Percentiles rank a stretch among this genome's conserved stretches.
These are phyloP conservation scores for Aspergillus fumigatus DNA, from an alignment of 2,329 filamentous ascomycete genomes.

Conservation along the genomic window DNA sequence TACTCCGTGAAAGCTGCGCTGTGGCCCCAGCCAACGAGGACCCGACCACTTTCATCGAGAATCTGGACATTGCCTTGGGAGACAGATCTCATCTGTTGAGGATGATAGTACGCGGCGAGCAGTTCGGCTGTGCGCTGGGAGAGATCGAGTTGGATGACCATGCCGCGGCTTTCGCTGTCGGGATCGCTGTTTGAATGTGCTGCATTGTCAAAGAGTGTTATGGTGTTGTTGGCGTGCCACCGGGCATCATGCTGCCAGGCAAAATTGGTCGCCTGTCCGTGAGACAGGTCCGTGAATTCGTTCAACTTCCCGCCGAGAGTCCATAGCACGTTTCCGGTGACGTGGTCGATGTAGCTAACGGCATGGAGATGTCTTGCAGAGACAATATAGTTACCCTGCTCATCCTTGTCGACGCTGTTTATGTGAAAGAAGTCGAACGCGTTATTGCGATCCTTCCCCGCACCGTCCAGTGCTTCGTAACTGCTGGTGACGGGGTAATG, in stretches of 20 bases:
- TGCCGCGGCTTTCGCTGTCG: slow-evolving; percentile 38
- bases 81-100: slow-evolving; percentile 31
- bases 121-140: slow-evolving; percentile 38
- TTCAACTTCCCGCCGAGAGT: slow-evolving; percentile 49
- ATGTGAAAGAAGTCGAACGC: slow-evolving; percentile 56
- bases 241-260: slow-evolving; percentile 52
- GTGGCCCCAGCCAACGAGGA: slow-evolving; percentile 49
- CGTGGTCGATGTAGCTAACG: slow-evolving; percentile 45
- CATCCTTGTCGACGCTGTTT: slow-evolving; percentile 52
- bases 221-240: slow-evolving; percentile 18
- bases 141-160: slow-evolving; percentile 38
- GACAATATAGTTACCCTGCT: slow-evolving; percentile 50
- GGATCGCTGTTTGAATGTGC: slow-evolving; percentile 17
- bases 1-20: slow-evolving; percentile 49
- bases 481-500: slow-evolving; percentile 24
- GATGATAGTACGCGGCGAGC: slow-evolving; percentile 35
- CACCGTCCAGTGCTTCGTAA: slow-evolving; percentile 7
- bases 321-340: slow-evolving; percentile 50
- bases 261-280: slow-evolving; percentile 35
- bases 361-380: slow-evolving; percentile 49
- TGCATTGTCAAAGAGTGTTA: slow-evolving; percentile 41
- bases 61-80: slow-evolving; percentile 43
- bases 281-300: slow-evolving; percentile 41
- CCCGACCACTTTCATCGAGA: slow-evolving; percentile 39
- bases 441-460: slow-evolving; percentile 8